These are phyloP conservation scores for Lactarius pseudohatsudake DNA, from an alignment of 768 basidiomycete genomes.

Conservation along the genomic window DNA sequence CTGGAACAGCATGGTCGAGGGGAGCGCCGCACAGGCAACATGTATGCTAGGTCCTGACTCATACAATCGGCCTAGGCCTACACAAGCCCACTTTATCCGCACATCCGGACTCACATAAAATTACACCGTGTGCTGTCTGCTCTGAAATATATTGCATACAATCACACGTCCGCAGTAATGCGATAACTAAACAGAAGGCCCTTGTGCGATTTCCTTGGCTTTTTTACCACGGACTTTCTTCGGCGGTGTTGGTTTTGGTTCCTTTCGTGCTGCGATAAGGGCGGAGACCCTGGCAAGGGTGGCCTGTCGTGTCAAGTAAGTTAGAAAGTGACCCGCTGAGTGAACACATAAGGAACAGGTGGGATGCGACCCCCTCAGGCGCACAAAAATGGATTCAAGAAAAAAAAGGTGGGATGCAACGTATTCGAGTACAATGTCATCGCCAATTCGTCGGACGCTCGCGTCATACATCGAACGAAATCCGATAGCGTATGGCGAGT, in stretches of 20 bases:
- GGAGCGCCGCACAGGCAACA: neutral
- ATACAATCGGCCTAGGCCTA: neutral
- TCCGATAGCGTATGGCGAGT: conserved; percentile 77
- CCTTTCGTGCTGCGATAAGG: conserved; percentile 64
- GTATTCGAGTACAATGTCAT: conserved; percentile 45
- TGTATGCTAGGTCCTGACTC: no score
- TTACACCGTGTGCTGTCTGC: neutral
- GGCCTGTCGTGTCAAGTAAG: conserved; percentile 46
- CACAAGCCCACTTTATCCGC: neutral
- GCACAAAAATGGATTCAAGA: no score
- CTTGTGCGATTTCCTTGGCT: conserved; percentile 32
- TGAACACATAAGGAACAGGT: neutral
- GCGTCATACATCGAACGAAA: conserved; percentile 58
- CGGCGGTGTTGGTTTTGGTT: conserved; percentile 62
- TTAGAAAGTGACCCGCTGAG: neutral
- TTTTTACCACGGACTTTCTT: conserved; percentile 79
- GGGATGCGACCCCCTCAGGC: neutral
- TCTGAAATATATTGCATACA: conserved; percentile 9
- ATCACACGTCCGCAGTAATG: neutral
- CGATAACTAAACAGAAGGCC: neutral
- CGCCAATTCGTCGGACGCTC: conserved; percentile 72
- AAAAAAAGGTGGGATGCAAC: neutral
- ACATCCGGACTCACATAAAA: neutral
- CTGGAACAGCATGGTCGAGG: neutral
- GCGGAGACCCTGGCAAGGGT: conserved; percentile 76